These are phyloP conservation scores for sunflower (Helianthus annuus) DNA, from an alignment of 129 eudicot genomes.

Conservation along the genomic window DNA sequence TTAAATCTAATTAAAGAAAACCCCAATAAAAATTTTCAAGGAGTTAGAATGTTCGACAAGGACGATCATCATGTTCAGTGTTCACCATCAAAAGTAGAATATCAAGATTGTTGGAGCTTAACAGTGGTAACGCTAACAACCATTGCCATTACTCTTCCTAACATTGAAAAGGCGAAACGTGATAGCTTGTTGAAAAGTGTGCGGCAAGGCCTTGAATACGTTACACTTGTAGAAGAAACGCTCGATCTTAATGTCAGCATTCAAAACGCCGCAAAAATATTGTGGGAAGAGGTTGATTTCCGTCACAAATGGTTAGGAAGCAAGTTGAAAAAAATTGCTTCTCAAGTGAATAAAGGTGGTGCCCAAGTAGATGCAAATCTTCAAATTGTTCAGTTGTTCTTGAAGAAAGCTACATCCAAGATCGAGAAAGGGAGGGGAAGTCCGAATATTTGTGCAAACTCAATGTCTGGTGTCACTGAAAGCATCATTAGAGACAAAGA, in stretches of 20 bases:
- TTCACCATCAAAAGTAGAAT: neutral
- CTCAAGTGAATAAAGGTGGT: neutral
- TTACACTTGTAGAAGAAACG: conserved; percentile 15
- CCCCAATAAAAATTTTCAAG: neutral
- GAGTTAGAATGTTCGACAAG: conserved; percentile 12
- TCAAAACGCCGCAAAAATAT: neutral
- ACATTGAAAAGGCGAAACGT: neutral
- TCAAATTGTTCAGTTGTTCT: neutral
- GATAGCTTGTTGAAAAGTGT: neutral
- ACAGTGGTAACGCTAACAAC: conserved; percentile 10
- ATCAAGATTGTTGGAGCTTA: conserved; percentile 3
- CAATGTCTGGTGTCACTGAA: neutral
- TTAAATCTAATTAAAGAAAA: neutral
- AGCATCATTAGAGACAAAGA: neutral
- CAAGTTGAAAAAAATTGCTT: neutral
- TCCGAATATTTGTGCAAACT: neutral
- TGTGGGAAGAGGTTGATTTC: conserved; percentile 13
- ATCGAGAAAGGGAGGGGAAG: neutral
- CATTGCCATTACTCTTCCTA: conserved; percentile 6
- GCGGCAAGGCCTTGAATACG: conserved; percentile 16
- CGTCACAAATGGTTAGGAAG: conserved; percentile 6
- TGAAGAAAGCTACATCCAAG: neutral
- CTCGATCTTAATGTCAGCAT: neutral
- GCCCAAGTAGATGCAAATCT: neutral
- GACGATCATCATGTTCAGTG: neutral